Percentiles rank a stretch among this genome's conserved stretches.
Conservation (phyloP, 345 rosid species). For the Eucalyptus polybractea region DNA sequence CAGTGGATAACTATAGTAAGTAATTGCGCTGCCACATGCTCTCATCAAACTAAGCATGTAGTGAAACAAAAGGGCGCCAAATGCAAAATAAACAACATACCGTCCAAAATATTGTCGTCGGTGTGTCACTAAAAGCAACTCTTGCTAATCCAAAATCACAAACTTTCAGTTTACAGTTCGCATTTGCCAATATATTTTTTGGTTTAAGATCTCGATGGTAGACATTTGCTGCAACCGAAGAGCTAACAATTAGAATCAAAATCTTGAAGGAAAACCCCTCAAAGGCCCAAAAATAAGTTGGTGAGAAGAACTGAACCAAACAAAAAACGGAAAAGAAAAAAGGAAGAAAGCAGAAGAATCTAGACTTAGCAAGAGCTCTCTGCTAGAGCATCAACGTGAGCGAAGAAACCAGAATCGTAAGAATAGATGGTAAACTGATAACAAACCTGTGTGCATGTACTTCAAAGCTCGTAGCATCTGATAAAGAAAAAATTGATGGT, state of each 20-base stretch:
- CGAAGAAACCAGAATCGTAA: background rate
- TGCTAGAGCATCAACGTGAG: background rate
- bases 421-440: background rate
- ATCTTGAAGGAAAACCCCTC: background rate
- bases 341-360: background rate
- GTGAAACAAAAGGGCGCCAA: background rate
- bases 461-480: conserved; percentile 97
- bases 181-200: conserved; percentile 92
- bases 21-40: background rate
- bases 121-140: conserved; percentile 85
- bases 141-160: conserved; percentile 95
- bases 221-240: conserved; percentile 59
- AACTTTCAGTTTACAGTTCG: conserved; percentile 93
- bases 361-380: background rate
- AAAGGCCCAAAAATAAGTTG: background rate
- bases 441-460: conserved; percentile 92
- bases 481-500: conserved; percentile 94
- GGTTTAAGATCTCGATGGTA: conserved; percentile 99
- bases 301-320: background rate
- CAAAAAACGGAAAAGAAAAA: background rate
- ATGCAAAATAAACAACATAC: conserved; percentile 17
- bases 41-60: background rate
- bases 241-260: conserved; percentile 3
- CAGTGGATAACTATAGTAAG: background rate
- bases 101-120: conserved; percentile 92